A percentile compares a stretch with the other conserved stretches of the same genome.
phyloP scores from a whole-genome alignment of 2,329 filamentous ascomycete species.

The Diaporthe citrichinensis region DNA sequence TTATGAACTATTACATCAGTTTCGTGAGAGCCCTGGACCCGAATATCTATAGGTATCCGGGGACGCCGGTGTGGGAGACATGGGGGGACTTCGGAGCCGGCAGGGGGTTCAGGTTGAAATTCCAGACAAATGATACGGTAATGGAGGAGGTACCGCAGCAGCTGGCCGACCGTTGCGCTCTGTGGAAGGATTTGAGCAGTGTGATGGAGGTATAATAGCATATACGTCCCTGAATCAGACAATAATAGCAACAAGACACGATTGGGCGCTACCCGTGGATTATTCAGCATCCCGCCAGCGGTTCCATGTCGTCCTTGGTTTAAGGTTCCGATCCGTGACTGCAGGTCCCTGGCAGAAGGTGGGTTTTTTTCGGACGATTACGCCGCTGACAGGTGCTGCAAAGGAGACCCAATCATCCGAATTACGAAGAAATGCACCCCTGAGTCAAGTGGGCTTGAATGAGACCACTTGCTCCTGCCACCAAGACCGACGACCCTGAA shows the following conservation, averaged over 20 bases:
- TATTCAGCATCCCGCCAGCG: not conserved
- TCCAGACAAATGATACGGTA: conserved; percentile 56
- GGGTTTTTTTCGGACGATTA: conserved; percentile 12
- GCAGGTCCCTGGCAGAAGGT: conserved; percentile 11
- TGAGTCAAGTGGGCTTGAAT: conserved; percentile 16
- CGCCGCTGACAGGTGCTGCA: conserved; percentile 8
- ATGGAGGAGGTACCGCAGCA: conserved; percentile 56
- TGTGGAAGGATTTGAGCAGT: conserved; percentile 56
- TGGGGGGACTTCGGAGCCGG: conserved; percentile 51
- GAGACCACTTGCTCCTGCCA: not conserved
- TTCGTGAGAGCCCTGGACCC: conserved; percentile 64
- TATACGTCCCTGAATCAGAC: conserved; percentile 17
- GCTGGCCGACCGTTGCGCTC: conserved; percentile 55
- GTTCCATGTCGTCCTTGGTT: conserved; percentile 3
- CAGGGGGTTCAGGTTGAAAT: conserved; percentile 52
- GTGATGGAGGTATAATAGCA: conserved; percentile 50
- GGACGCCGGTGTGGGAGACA: conserved; percentile 57
- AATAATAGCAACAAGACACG: not conserved
- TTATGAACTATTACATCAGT: conserved; percentile 65
- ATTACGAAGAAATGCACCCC: conserved; percentile 8
- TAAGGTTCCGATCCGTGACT: conserved; percentile 26
- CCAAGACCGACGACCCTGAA: conserved; percentile 2
- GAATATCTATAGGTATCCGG: conserved; percentile 52
- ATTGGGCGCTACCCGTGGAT: not conserved
- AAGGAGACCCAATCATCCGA: conserved; percentile 3